These are phyloP conservation scores for Thymus mandschuricus DNA, from an alignment of 257 asterid genomes.

Conservation along the genomic window DNA sequence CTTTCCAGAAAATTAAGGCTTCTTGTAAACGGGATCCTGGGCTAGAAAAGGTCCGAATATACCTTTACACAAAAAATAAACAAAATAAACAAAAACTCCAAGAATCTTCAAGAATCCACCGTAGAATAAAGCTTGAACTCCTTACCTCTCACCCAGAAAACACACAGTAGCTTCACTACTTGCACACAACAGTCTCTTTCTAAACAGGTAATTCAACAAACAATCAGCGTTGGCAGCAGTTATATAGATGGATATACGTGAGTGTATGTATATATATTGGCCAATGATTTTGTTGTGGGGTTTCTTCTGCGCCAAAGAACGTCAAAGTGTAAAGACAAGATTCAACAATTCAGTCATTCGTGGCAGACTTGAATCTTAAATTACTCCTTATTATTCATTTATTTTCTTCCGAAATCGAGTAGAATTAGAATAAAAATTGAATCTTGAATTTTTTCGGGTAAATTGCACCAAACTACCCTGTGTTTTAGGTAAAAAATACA, in stretches of 20 bases:
- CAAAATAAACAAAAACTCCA: conserved; percentile 10
- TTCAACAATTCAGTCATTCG: conserved; percentile 11
- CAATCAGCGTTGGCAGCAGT: not conserved
- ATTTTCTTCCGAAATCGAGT: not conserved
- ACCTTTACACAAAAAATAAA: not conserved
- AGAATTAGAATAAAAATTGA: no score
- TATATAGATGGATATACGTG: not conserved
- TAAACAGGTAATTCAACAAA: not conserved
- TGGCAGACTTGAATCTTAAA: not conserved
- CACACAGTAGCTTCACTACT: conserved; percentile 5
- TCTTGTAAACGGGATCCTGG: conserved; percentile 24
- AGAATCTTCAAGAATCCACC: conserved; percentile 31
- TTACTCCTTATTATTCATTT: not conserved
- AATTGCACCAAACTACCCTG: no score
- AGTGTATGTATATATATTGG: not conserved
- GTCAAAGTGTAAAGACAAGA: conserved; percentile 17
- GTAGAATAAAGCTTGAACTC: conserved; percentile 1
- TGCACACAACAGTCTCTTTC: not conserved
- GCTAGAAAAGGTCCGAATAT: conserved; percentile 3
- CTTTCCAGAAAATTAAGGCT: conserved; percentile 28
- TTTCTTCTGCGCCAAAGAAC: not conserved
- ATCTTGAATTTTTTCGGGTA: no score
- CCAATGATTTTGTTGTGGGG: not conserved
- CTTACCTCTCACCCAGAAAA: conserved; percentile 14
- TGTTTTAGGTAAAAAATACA: no score